phyloP scores from a whole-genome alignment of 2,329 filamentous ascomycete genomes.

The Davidsoniella neocaledoniae region DNA sequence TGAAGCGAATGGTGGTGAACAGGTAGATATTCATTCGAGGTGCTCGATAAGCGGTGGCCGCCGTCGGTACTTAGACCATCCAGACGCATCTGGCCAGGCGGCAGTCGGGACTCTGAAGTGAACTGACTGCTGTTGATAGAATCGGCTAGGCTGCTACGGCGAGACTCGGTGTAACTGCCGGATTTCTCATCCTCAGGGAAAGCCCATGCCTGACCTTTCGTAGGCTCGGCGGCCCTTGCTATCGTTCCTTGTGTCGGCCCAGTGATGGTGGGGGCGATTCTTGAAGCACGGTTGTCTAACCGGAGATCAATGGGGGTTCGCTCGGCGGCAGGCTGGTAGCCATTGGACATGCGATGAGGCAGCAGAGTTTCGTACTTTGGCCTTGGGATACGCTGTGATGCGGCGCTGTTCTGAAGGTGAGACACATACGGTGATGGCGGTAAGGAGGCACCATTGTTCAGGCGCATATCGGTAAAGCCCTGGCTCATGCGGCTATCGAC shows the following conservation, averaged over 20 bases:
- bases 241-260: slow-evolving; percentile 49
- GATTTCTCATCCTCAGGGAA: slow-evolving; percentile 54
- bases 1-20: slow-evolving; percentile 63
- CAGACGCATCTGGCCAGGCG: slow-evolving; percentile 53
- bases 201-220: slow-evolving; percentile 70
- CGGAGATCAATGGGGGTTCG: slow-evolving; percentile 32
- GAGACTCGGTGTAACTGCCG: slow-evolving; percentile 35
- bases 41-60: slow-evolving; percentile 28
- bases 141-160: slow-evolving; percentile 60
- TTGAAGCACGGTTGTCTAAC: slow-evolving; percentile 30
- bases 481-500: slow-evolving; percentile 66
- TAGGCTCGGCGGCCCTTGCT: slow-evolving; percentile 56
- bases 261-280: slow-evolving; percentile 61
- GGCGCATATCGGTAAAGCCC: slow-evolving; percentile 50
- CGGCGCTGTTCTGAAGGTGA: slow-evolving; percentile 60
- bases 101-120: slow-evolving; percentile 55
- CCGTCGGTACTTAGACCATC: slow-evolving; percentile 35
- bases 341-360: slow-evolving; percentile 45
- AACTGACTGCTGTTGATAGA: slow-evolving; percentile 68
- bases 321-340: slow-evolving; percentile 43
- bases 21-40: slow-evolving; percentile 37
- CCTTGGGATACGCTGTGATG: slow-evolving; percentile 49
- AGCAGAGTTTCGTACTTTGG: slow-evolving; percentile 33
- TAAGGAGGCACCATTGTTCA: slow-evolving; percentile 29
- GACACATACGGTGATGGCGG: slow-evolving; percentile 52